Base-by-base conservation (phyloP, 1,139 yeast species). In the Yamadazyma sp. region DNA sequence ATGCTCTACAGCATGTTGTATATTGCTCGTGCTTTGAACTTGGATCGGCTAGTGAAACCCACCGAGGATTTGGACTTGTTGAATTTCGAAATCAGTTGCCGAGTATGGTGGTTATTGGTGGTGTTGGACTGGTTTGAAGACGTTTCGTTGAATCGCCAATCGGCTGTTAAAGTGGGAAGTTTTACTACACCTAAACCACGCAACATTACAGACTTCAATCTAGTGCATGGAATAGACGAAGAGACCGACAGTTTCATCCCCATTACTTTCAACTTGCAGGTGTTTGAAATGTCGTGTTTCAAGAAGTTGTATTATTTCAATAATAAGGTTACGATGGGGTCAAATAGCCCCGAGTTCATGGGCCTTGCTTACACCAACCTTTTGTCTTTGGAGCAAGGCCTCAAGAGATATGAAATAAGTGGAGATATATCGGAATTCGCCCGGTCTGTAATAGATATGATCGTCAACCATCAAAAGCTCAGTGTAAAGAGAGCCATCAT, bases 121-220 rank as follows among this genome's bases (percentile, higher is more conserved):
- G 52, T 51, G 11, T 43, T 54, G 22, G 70, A 65, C 42, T 65
- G 70, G 70, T 50, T 53, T 29, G 67, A 64, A 35, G 61, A 54
- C 31, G 45, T 51, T 20, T 9, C 30, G 5, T 26, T 15, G 15
- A 56, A 54, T 29, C 39, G 64, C 14, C 46, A 48, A 29, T 46
- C 56, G 0, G 33, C 56, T 16, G 52, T 64, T 10, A 42, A 47
- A 5, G 35, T 47, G 3, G 41, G 39, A 11, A 50, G 55, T 14
- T 62, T 60, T 38, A 38, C 56, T 2, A 56, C 67, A 1, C 53
- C 57, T 1, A 5, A 39, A 15, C 67, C 67, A 7, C 22, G 55
- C 34, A 49, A 50, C 31, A 41, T 50, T 4, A 32, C 39, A 13
- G 52, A 50, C 29, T 41, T 33, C 15, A 44, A 48, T 30, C 30